Evolutionary conservation across 129 eudicot species (phyloP).

Genomic region (Escallonia rubra): DNA sequence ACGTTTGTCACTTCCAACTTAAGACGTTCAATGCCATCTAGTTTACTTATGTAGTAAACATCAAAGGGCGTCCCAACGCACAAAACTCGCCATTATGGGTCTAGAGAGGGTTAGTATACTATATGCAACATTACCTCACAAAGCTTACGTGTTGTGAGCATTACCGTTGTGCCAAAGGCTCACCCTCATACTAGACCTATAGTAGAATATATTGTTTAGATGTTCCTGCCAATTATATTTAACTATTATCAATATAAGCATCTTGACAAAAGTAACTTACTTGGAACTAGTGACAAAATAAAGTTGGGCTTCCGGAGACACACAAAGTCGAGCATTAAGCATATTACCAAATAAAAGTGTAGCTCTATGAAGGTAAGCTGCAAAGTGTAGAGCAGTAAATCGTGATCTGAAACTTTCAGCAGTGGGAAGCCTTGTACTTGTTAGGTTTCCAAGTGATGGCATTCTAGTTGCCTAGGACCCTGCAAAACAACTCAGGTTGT

Average conservation of each 20-base stretch:
- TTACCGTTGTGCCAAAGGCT: too few species aligned
- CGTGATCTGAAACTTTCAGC: constrained; percentile 19
- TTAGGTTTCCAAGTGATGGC: constrained; percentile 27
- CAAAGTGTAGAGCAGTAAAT: constrained; percentile 5
- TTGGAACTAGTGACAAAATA: constrained; percentile 23
- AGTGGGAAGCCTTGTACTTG: constrained; percentile 6
- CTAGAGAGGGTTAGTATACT: too few species aligned
- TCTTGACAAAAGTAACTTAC: constrained; percentile 32
- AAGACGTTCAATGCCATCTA: too few species aligned
- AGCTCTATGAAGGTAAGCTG: constrained; percentile 15
- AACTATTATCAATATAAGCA: background rate
- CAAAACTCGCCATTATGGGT: too few species aligned
- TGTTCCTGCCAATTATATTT: too few species aligned
- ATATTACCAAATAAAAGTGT: constrained; percentile 23
- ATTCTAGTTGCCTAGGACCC: constrained; percentile 29
- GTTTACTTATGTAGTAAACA: too few species aligned
- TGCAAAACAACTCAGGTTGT: constrained; percentile 12
- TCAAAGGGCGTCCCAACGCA: too few species aligned
- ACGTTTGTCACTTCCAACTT: background rate
- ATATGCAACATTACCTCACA: too few species aligned
- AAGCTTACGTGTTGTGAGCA: too few species aligned
- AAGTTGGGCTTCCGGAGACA: constrained; percentile 25
- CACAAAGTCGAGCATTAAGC: constrained; percentile 25
- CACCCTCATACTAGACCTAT: too few species aligned
- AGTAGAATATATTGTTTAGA: too few species aligned